Conservation (phyloP, 1,284 basidiomycete species). For the Papiliotrema terrestris region DNA sequence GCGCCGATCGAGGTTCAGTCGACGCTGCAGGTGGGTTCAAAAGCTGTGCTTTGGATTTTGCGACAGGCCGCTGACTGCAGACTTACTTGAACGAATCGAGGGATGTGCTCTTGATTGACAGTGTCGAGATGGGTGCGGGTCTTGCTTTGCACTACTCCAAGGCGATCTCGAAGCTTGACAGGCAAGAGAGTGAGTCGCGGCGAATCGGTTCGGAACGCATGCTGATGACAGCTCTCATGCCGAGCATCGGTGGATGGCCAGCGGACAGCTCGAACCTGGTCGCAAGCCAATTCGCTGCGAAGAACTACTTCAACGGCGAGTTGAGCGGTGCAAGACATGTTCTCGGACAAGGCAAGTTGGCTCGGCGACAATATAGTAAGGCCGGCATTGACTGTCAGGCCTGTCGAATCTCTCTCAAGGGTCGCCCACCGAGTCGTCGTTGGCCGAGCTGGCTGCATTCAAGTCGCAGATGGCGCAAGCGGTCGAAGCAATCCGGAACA, state of each 20-base stretch:
- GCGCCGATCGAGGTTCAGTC: constrained; percentile 91
- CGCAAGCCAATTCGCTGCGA: constrained; percentile 75
- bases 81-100: constrained; percentile 76
- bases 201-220: not conserved
- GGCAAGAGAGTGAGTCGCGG: constrained; percentile 64
- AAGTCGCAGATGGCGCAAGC: constrained; percentile 67
- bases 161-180: constrained; percentile 70
- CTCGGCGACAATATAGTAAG: not conserved
- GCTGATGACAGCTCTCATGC: constrained; percentile 38
- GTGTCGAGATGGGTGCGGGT: constrained; percentile 83
- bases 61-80: constrained; percentile 47
- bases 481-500: constrained; percentile 64
- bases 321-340: constrained; percentile 73
- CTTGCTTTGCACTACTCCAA: constrained; percentile 80
- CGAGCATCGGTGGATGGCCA: constrained; percentile 48
- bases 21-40: constrained; percentile 68
- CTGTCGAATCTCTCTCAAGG: constrained; percentile 60
- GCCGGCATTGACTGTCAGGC: constrained; percentile 21
- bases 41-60: not conserved
- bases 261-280: constrained; percentile 71
- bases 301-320: constrained; percentile 82
- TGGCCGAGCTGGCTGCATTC: constrained; percentile 61
- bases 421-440: constrained; percentile 59
- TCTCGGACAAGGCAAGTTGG: constrained; percentile 38
- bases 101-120: constrained; percentile 62